Base-by-base conservation (phyloP, 345 rosid genomes). In the Adansonia digitata region DNA sequence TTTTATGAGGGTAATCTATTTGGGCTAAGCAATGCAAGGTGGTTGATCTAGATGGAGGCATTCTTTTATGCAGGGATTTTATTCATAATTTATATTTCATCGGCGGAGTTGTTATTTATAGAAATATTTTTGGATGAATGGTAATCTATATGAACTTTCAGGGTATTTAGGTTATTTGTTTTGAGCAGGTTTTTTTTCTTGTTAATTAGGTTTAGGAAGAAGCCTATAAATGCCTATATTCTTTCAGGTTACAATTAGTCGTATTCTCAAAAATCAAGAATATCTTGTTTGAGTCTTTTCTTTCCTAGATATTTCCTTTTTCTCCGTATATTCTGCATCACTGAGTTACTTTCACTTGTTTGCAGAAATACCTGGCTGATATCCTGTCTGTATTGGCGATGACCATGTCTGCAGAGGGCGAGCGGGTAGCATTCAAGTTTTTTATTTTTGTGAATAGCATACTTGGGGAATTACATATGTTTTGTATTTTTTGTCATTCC, bases 351-450 rank as follows among this genome's bases (percentile, higher is more conserved):
- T 81, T 39, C 9, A 73, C 40, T 78, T 80, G 17, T 80, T 79
- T 86, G 86, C 94, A 92, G 98, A 91, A 86, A 82, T 70, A 81
- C 71, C 72, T 95, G 75, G 96, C 99, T 0, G 98, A 95, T 86
- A 90, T 93, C 70, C 87, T 95, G 20, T 95, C 98, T 39, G 92
- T 95, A 74, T 82, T 95, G 84, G 99, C 98, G 0, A 73, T 95
- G 79, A 95, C 99, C 62, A 95, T 95, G 98, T 91, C 96, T 82
- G 98, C 93, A 29, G 96, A 95, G 75, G 98, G 99, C 75, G 91
- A 89, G 84, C 82, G 93, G 93, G 99, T 95, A 93, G n/a, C 70
- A 81, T 37, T 43, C 71, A 4, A 56, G 53, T 72, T 62, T 69
- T 61, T 46, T 42, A n/a, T 43, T 67, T 71, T 37, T 40, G 22